Evolutionary conservation across 805 yeast genomes (phyloP), one percentile per base, ranked within the genome.

Genomic region (Diddensiella caesifluorescens): DNA sequence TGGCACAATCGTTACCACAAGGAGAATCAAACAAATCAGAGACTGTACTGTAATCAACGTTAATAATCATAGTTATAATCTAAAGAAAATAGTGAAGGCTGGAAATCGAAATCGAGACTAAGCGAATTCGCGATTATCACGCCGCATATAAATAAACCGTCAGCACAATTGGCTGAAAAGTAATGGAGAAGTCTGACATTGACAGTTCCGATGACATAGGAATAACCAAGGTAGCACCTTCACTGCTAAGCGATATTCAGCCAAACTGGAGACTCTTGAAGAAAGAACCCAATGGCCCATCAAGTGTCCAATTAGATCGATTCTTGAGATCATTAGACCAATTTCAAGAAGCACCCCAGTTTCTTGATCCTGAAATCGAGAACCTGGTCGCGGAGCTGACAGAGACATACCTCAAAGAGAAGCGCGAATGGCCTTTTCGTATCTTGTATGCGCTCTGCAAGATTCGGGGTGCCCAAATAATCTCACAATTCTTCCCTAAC

Each of bases 361-460:
- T 52, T 22, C 43, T 58, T 12, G 61, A 56, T 39, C 37, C 48
- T 7, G 37, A 41, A 3, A 42, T 50, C 7, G 44, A 34, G 35
- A 15, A 16, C 16, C 33, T 41, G 22, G 45, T 49, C n/a, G 28
- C 32, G 22, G 36, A 27, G 32, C 32, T 34, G 7, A 26, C 25
- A 9, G 32, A 34, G 6, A 20, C 32, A 27, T 15, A 13, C 21
- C 12, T 18, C 3, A 31, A 39, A 33, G 25, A n/a, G 7, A 21
- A 36, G n/a, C 19, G n/a, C 3, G 5, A 5, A 12, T 45, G 56
- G 57, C 47, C 49, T 35, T 50, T 64, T 3, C 53, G 62, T 25
- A 55, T 77, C 0, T 67, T 81, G 37, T 88, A 87, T 59, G 66
- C 65, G 5, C 60, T 87, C 15, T 63, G 79, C 20, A 85, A 83